phyloP scores from a whole-genome alignment of 176 grass and related monocot species.

The Bromus sterilis region DNA sequence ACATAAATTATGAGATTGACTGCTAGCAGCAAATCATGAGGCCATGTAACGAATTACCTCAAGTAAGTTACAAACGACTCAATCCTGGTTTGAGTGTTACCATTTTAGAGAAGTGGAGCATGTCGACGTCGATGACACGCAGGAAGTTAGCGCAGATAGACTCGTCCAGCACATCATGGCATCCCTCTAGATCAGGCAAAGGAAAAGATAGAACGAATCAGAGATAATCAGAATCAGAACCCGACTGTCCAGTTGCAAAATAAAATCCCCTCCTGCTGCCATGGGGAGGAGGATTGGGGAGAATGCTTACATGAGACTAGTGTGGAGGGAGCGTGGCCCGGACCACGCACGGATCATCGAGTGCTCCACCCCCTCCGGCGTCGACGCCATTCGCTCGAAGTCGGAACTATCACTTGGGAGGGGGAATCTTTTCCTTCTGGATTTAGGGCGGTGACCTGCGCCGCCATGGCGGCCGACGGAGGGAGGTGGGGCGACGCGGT shows the following conservation, averaged over 20 bases:
- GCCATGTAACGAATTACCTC: neutral
- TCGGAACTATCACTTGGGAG: neutral
- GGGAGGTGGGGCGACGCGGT: too few relatives aligned
- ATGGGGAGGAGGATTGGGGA: conserved; percentile 9
- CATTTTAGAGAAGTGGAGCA: conserved; percentile 81
- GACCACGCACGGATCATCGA: conserved; percentile 94
- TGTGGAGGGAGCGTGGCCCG: conserved; percentile 86
- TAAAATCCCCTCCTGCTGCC: too few relatives aligned
- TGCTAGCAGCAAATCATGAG: neutral
- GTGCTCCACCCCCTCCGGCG: conserved; percentile 30
- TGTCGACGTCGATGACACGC: conserved; percentile 45
- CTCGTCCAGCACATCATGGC: conserved; percentile 88
- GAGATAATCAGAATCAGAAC: too few relatives aligned
- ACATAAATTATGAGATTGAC: neutral
- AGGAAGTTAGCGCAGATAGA: conserved; percentile 89
- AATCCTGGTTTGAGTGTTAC: conserved; percentile 21
- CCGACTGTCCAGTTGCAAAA: too few relatives aligned
- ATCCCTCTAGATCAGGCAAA: conserved; percentile 54
- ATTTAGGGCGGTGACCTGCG: too few relatives aligned
- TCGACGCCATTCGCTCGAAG: neutral
- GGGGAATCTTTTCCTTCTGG: neutral
- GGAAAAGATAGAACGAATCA: too few relatives aligned
- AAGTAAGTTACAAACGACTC: neutral
- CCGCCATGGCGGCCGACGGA: too few relatives aligned
- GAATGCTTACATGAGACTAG: conserved; percentile 99